phyloP scores from a whole-genome alignment of 257 asterid species.

The Scutellaria minor region DNA sequence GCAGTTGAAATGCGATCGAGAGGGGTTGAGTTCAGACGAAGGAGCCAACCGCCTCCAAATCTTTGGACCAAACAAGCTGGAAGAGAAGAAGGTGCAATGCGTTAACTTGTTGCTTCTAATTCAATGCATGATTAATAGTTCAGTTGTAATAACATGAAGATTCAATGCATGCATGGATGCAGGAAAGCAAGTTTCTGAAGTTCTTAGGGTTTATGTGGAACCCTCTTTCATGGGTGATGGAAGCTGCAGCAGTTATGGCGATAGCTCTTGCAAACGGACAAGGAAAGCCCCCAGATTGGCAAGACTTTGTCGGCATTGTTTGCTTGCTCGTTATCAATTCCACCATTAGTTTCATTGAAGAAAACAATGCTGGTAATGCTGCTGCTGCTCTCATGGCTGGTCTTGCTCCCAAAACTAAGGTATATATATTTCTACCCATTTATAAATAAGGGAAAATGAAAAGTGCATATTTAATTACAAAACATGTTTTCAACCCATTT shows the following conservation, averaged over 20 bases:
- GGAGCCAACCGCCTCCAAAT: slow-evolving; percentile 69
- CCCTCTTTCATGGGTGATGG: slow-evolving; percentile 99
- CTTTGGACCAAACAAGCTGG: slow-evolving; percentile 90
- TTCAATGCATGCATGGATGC: slow-evolving; percentile 9
- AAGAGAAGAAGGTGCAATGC: slow-evolving; percentile 67
- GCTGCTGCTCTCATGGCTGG: slow-evolving; percentile 51
- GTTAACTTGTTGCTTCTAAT: neutral
- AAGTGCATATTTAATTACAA: no score
- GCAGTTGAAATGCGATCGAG: slow-evolving; percentile 77
- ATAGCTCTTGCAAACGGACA: slow-evolving; percentile 84
- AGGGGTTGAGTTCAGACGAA: slow-evolving; percentile 70
- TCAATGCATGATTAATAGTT: no score
- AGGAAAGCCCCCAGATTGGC: slow-evolving; percentile 90
- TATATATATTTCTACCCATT: neutral
- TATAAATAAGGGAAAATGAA: no score
- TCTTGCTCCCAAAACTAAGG: slow-evolving; percentile 55
- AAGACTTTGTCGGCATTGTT: slow-evolving; percentile 79
- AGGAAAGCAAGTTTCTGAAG: slow-evolving; percentile 83
- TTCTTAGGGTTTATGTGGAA: slow-evolving; percentile 98
- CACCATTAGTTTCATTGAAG: slow-evolving; percentile 51
- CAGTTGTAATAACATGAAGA: no score
- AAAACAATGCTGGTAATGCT: slow-evolving; percentile 56
- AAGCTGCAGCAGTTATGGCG: slow-evolving; percentile 93
- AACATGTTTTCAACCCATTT: no score
- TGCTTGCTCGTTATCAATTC: slow-evolving; percentile 52